Conservation (phyloP, 2,329 filamentous ascomycete genomes). For the Fusarium coicis region DNA sequence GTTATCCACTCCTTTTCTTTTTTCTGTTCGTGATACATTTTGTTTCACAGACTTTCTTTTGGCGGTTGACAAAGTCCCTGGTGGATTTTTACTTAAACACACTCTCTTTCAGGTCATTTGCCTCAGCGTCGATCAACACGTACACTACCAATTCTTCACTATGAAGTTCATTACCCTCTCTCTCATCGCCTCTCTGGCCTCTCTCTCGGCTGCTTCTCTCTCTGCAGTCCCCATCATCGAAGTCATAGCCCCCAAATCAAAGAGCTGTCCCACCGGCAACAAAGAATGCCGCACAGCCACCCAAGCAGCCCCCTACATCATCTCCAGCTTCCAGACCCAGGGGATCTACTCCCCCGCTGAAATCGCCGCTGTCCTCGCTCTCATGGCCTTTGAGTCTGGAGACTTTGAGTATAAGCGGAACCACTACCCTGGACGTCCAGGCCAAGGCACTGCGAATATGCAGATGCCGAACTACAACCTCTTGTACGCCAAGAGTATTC, state of each 20-base stretch:
- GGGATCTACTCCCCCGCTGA: constrained; percentile 63
- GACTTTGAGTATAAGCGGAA: constrained; percentile 80
- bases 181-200: constrained; percentile 28
- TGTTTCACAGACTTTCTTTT: background rate
- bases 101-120: background rate
- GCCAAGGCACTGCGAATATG: constrained; percentile 76
- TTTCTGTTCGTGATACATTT: background rate
- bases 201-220: constrained; percentile 33
- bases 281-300: constrained; percentile 74
- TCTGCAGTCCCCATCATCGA: constrained; percentile 55
- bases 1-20: background rate
- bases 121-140: background rate
- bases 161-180: constrained; percentile 46
- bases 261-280: constrained; percentile 60
- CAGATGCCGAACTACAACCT: constrained; percentile 59
- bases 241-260: constrained; percentile 67
- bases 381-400: constrained; percentile 77
- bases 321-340: constrained; percentile 67
- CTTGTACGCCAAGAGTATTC: constrained; percentile 58
- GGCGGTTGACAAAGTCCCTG: constrained; percentile 12
- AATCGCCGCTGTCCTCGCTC: constrained; percentile 75
- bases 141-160: background rate
- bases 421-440: constrained; percentile 64
- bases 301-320: constrained; percentile 68
- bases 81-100: constrained; percentile 12